Evolutionary conservation across 2,329 filamentous ascomycete genomes (phyloP).

Genomic region (Penicillium expansum): DNA sequence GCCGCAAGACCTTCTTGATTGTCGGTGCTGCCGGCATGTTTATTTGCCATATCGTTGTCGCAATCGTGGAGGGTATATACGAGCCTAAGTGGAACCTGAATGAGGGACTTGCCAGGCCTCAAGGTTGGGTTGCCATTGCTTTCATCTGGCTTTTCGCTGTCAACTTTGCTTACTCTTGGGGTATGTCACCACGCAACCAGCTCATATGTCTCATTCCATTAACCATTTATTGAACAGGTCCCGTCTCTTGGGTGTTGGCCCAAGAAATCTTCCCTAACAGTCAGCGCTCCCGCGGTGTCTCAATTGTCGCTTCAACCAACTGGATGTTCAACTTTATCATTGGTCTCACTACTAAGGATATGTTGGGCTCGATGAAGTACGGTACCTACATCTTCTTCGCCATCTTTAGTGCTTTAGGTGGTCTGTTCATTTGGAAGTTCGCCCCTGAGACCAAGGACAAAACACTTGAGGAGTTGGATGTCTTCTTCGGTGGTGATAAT

Average conservation of each 20-base stretch:
- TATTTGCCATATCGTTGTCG: slow-evolving; percentile 69
- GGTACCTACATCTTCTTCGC: slow-evolving; percentile 46
- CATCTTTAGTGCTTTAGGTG: slow-evolving; percentile 37
- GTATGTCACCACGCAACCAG: slow-evolving; percentile 6
- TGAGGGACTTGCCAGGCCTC: slow-evolving; percentile 48
- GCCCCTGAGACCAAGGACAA: slow-evolving; percentile 51
- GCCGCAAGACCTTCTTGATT: slow-evolving; percentile 37
- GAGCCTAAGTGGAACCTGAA: slow-evolving; percentile 53
- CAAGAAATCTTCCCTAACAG: slow-evolving; percentile 35
- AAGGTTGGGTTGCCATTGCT: slow-evolving; percentile 65
- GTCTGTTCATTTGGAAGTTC: slow-evolving; percentile 37
- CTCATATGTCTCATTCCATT: not conserved
- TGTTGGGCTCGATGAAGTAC: slow-evolving; percentile 28
- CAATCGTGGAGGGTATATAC: slow-evolving; percentile 48
- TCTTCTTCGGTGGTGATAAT: slow-evolving; percentile 40
- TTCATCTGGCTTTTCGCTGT: slow-evolving; percentile 61
- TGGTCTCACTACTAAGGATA: slow-evolving; percentile 32
- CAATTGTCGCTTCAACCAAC: slow-evolving; percentile 31
- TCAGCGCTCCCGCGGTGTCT: slow-evolving; percentile 29
- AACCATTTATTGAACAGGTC: slow-evolving; percentile 16
- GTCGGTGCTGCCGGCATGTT: slow-evolving; percentile 65
- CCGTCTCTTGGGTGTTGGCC: slow-evolving; percentile 53
- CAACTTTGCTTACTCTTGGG: slow-evolving; percentile 41
- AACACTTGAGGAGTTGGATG: slow-evolving; percentile 59
- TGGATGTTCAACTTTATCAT: slow-evolving; percentile 37